These are phyloP conservation scores for Fusarium praegraminearum DNA, from an alignment of 2,329 filamentous ascomycete genomes.

Conservation along the genomic window DNA sequence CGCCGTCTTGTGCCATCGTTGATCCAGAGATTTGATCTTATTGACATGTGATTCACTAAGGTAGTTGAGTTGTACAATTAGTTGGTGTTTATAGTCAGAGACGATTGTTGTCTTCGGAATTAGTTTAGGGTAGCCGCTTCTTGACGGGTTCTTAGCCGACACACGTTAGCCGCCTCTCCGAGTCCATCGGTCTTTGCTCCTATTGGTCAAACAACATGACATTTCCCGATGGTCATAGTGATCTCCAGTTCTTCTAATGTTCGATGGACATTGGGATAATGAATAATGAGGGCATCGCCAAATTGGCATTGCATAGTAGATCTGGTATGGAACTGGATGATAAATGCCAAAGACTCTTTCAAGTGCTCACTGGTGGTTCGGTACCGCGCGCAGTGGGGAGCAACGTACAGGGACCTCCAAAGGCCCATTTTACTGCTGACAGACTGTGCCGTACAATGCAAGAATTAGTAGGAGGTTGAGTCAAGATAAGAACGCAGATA, in stretches of 20 bases:
- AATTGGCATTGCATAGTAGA: rapidly evolving
- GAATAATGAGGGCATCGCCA: not conserved
- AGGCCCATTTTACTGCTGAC: too few species aligned
- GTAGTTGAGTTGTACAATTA: not conserved
- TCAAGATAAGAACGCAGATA: too few species aligned
- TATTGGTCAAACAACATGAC: not conserved
- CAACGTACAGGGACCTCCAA: too few species aligned
- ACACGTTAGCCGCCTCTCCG: not conserved
- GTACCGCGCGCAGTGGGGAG: too few species aligned
- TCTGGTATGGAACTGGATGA: not conserved
- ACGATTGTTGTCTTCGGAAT: not conserved
- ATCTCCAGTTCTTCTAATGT: not conserved
- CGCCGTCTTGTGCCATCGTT: not conserved
- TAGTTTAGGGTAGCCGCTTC: slow-evolving; percentile 19
- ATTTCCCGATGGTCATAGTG: not conserved
- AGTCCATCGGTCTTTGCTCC: slow-evolving; percentile 5
- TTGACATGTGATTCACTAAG: rapidly evolving
- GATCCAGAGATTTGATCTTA: rapidly evolving
- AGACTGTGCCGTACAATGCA: too few species aligned
- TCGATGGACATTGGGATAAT: too few species aligned
- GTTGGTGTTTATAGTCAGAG: slow-evolving; percentile 3
- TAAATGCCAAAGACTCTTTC: not conserved
- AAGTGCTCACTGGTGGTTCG: not conserved
- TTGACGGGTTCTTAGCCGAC: slow-evolving; percentile 22
- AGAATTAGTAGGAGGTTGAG: too few species aligned